phyloP scores from a whole-genome alignment of 1,139 yeast species.

The Suhomyces chickasaworum region DNA sequence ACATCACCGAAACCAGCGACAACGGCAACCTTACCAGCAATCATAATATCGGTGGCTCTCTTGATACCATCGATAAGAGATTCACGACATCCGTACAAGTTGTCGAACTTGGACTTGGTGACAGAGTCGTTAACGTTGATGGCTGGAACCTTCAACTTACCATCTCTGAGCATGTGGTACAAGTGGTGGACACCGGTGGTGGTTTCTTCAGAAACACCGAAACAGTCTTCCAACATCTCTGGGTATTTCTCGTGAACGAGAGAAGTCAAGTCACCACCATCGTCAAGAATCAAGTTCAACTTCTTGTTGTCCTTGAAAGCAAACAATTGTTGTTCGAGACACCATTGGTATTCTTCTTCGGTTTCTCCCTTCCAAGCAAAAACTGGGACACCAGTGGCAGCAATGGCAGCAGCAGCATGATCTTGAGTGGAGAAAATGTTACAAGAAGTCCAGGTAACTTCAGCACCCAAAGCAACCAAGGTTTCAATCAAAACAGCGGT shows the following conservation, averaged over 20 bases:
- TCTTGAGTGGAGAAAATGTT: conserved; percentile 99
- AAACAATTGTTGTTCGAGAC: conserved; percentile 98
- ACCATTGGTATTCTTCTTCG: conserved; percentile 99
- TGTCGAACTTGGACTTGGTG: conserved; percentile 99
- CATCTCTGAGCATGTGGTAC: conserved; percentile 93
- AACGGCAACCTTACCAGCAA: conserved; percentile 98
- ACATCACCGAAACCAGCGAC: conserved; percentile 99
- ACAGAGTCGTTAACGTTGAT: conserved; percentile 99
- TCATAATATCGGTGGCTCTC: conserved; percentile 99
- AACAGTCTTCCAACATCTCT: conserved; percentile 94
- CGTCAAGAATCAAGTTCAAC: conserved; percentile 97
- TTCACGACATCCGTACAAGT: conserved; percentile 99
- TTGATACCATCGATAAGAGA: conserved; percentile 98
- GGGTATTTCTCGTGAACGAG: conserved; percentile 98
- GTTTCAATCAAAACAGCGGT: conserved; percentile 99
- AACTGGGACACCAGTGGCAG: conserved; percentile 99
- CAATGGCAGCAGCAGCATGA: conserved; percentile 99
- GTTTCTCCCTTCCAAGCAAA: conserved; percentile 99
- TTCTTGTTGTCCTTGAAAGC: conserved; percentile 97
- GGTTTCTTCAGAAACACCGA: conserved; percentile 98
- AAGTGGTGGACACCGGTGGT: conserved; percentile 99
- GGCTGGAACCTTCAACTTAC: conserved; percentile 95
- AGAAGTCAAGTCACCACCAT: conserved; percentile 99
- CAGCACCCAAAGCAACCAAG: conserved; percentile 97
- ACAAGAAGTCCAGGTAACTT: conserved; percentile 99